A percentile compares a stretch with the other conserved stretches of the same genome.
These are phyloP conservation scores for Xanthoconium stramineum DNA, from an alignment of 768 basidiomycete species.

Conservation along the genomic window DNA sequence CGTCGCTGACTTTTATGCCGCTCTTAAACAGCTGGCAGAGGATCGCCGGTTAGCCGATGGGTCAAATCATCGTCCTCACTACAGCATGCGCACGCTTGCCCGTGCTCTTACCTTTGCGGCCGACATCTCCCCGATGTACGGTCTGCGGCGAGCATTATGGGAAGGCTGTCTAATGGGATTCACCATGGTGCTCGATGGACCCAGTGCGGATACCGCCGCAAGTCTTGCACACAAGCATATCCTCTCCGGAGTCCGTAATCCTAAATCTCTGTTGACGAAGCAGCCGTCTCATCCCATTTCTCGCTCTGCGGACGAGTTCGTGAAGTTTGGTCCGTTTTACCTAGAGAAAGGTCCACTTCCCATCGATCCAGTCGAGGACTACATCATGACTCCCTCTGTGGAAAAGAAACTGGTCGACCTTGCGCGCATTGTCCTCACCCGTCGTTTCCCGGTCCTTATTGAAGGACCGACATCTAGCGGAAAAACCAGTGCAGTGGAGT, in stretches of 20 bases:
- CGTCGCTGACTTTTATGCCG: conserved; percentile 84
- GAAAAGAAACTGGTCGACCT: conserved; percentile 91
- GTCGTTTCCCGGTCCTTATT: conserved; percentile 90
- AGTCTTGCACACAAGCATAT: conserved; percentile 74
- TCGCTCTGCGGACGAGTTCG: conserved; percentile 49
- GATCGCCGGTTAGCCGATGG: conserved; percentile 86
- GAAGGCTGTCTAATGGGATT: conserved; percentile 98
- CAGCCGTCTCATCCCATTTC: conserved; percentile 55
- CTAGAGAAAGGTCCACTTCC: conserved; percentile 73
- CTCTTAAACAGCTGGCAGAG: conserved; percentile 73
- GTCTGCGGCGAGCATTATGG: conserved; percentile 85
- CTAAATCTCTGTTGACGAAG: conserved; percentile 67
- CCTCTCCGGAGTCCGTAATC: conserved; percentile 75
- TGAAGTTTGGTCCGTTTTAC: conserved; percentile 92
- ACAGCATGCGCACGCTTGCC: conserved; percentile 93
- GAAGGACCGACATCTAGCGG: conserved; percentile 98
- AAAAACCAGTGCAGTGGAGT: conserved; percentile 96
- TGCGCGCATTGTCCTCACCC: conserved; percentile 85
- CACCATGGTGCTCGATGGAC: conserved; percentile 85
- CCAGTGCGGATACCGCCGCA: conserved; percentile 65
- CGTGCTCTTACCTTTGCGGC: conserved; percentile 89
- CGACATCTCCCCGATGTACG: conserved; percentile 72
- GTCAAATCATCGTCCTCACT: conserved; percentile 89
- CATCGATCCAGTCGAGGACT: conserved; percentile 67
- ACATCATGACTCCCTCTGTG: conserved; percentile 94